Base-by-base conservation (phyloP, 202 grass and related monocot species). In the Zoysia matrella region DNA sequence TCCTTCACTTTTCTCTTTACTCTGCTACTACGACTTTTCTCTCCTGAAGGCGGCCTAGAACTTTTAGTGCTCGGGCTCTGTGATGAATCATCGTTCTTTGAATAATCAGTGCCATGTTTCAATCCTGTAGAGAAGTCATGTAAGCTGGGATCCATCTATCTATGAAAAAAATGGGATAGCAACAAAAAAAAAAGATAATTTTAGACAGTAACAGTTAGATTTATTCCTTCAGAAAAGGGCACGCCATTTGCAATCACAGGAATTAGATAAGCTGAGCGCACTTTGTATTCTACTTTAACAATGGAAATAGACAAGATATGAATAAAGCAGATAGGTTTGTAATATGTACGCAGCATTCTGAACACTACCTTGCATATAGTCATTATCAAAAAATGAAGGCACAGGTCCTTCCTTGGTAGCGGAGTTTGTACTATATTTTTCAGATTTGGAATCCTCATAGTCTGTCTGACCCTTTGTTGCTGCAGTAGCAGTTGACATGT, bases 1-100 rank as follows among this genome's bases (percentile, higher is more conserved):
- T 83, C 87, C 74, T 91, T 93, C 36, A 99, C 85, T 45, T 85
- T 97, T 77, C 73, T 91, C 82, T 91, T 93, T 65, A 90, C 75
- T 80, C 88, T 93, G 55, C 81, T 87, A 76, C 83, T 81, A 73
- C 74, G 71, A 78, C 89, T 87, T 86, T 79, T 96, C 65, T 96
- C 91, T 80, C 86, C 86, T 47, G 87, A 87, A 86, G 78, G 72
- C 51, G 58, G 60, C 13, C 45, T 73, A 78, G 80, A 73, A 85
- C 80, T 82, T 86, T 84, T 86, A 60, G 62, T 49, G 8, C 22
- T 80, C 10, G 56, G 81, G 66, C 58, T 89, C 77, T 55, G 53
- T 72, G 66, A 45, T 80, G 51, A 58, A 70, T 78, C 77, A 75
- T 72, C 78, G 50, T 49, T 75, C 66, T 89, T 94, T 65, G 69